Evolutionary conservation across 2,329 filamentous ascomycete genomes (phyloP).

Genomic region (Arthrobotrys sinensis): DNA sequence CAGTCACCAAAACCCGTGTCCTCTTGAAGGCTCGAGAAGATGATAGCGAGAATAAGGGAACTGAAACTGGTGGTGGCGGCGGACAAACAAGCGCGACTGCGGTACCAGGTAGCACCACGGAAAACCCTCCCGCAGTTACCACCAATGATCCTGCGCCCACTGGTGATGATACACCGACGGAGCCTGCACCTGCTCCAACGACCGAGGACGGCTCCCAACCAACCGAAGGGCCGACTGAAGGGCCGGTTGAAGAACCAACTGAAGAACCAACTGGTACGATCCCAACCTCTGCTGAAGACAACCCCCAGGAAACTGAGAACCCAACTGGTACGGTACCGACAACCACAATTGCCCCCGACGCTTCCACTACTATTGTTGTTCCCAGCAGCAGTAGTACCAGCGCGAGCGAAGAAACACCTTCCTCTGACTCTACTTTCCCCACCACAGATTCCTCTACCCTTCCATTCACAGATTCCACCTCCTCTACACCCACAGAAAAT

Average conservation of each 20-base stretch:
- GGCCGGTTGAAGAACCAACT: neutral
- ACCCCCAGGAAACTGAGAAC: slow-evolving; percentile 35
- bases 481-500: slow-evolving; percentile 46
- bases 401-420: slow-evolving; percentile 42
- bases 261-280: slow-evolving; percentile 51
- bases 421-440: slow-evolving; percentile 54
- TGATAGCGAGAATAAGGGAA: slow-evolving; percentile 45
- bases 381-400: slow-evolving; percentile 24
- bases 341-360: slow-evolving; percentile 35
- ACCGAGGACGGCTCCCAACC: slow-evolving; percentile 35
- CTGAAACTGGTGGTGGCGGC: slow-evolving; percentile 18
- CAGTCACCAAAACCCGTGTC: slow-evolving; percentile 53
- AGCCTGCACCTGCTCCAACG: slow-evolving; percentile 9
- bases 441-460: slow-evolving; percentile 45
- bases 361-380: slow-evolving; percentile 21
- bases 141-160: slow-evolving; percentile 15
- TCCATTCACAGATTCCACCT: slow-evolving; percentile 37
- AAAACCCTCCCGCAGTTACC: neutral
- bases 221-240: slow-evolving; percentile 7
- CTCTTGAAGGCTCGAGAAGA: slow-evolving; percentile 51
- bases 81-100: neutral
- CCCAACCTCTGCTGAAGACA: slow-evolving; percentile 42
- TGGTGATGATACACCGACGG: slow-evolving; percentile 12
- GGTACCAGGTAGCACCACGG: slow-evolving; percentile 12
- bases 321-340: slow-evolving; percentile 46